A percentile compares a stretch with the other conserved stretches of the same genome.
Conservation (phyloP, 352 stramenopile species). For the Phytopythium chamaehyphon region DNA sequence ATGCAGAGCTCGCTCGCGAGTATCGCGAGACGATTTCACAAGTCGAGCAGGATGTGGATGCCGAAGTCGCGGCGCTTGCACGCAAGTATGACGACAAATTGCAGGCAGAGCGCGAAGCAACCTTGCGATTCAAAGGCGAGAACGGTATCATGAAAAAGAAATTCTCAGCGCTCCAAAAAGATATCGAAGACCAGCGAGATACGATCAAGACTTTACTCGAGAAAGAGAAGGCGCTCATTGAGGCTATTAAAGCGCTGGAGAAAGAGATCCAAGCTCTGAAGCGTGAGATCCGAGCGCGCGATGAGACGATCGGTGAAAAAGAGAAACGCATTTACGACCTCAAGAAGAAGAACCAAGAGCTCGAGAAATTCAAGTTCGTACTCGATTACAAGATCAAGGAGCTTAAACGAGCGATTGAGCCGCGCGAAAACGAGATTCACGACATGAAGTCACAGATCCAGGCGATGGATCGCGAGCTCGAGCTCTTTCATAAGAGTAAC, state of each 20-base stretch:
- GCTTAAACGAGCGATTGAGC: constrained; percentile 92
- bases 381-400: constrained; percentile 97
- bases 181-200: constrained; percentile 90
- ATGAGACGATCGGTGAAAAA: constrained; percentile 95
- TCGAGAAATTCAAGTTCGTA: constrained; percentile 97
- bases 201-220: constrained; percentile 87
- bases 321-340: constrained; percentile 94
- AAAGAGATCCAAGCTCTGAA: constrained; percentile 93
- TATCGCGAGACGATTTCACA: constrained; percentile 72
- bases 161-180: constrained; percentile 86
- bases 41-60: constrained; percentile 84
- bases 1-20: constrained; percentile 71
- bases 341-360: constrained; percentile 95
- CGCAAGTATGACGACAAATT: constrained; percentile 87
- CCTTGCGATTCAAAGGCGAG: constrained; percentile 89
- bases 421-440: constrained; percentile 92
- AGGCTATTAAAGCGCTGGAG: constrained; percentile 82
- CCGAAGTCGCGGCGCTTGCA: constrained; percentile 87
- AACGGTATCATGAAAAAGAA: constrained; percentile 95
- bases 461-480: constrained; percentile 94
- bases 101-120: constrained; percentile 80
- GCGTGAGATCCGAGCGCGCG: constrained; percentile 92
- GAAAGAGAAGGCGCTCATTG: constrained; percentile 84
- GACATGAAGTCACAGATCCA: constrained; percentile 94
- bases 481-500: constrained; percentile 95